Conservation (phyloP, 2,329 filamentous ascomycete genomes). For the Scedosporium minutisporum region DNA sequence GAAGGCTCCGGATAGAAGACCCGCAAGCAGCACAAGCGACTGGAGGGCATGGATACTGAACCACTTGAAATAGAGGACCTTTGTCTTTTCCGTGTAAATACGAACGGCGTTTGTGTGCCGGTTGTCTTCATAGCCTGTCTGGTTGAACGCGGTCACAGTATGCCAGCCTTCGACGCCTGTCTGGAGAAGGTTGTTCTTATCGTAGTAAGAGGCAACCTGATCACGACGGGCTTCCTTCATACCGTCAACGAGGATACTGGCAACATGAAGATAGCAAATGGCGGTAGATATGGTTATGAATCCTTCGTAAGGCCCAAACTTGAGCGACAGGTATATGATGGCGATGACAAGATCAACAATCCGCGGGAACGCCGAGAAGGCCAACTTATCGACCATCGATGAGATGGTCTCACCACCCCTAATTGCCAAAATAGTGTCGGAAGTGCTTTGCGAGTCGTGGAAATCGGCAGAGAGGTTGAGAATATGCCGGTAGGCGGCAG, state of each 20-base stretch:
- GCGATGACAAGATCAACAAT: slow-evolving; percentile 50
- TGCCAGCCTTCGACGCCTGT: slow-evolving; percentile 50
- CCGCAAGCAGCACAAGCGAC: slow-evolving; percentile 56
- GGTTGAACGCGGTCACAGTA: slow-evolving; percentile 50
- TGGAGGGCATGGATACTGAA: slow-evolving; percentile 33
- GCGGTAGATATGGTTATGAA: slow-evolving; percentile 52
- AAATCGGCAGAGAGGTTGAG: slow-evolving; percentile 53
- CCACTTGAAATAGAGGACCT: slow-evolving; percentile 22
- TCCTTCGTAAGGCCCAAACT: slow-evolving; percentile 51
- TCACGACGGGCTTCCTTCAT: slow-evolving; percentile 40
- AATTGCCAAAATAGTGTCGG: slow-evolving; percentile 48
- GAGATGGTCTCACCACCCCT: slow-evolving; percentile 43
- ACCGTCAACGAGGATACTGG: slow-evolving; percentile 39
- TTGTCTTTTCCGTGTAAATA: slow-evolving; percentile 13
- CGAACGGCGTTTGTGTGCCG: slow-evolving; percentile 42
- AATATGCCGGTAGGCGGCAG: slow-evolving; percentile 48
- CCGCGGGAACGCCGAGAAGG: slow-evolving; percentile 50
- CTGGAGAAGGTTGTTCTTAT: slow-evolving; percentile 45
- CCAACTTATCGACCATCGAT: slow-evolving; percentile 46
- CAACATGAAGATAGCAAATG: slow-evolving; percentile 44
- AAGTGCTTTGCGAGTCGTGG: slow-evolving; percentile 50
- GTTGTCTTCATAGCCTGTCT: slow-evolving; percentile 45
- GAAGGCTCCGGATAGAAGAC: slow-evolving; percentile 55
- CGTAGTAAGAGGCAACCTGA: slow-evolving; percentile 42
- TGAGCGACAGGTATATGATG: slow-evolving; percentile 48